phyloP scores from a whole-genome alignment of 2,329 filamentous ascomycete genomes.

The Microcera coccophila region DNA sequence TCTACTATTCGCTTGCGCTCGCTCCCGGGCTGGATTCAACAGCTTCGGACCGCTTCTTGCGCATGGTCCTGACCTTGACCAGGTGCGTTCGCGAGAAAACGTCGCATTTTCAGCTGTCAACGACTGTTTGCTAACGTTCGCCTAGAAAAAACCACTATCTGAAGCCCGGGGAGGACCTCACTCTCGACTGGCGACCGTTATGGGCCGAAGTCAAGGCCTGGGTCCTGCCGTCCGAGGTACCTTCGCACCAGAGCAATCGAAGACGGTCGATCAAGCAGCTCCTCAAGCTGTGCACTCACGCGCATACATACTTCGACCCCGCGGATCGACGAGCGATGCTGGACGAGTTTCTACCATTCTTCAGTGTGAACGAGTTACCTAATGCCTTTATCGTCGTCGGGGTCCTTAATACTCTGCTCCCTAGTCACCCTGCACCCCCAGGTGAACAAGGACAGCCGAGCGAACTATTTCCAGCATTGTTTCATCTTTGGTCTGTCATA shows the following conservation, averaged over 20 bases:
- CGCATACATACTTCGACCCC: constrained; percentile 90
- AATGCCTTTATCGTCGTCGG: constrained; percentile 92
- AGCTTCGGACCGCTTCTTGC: constrained; percentile 84
- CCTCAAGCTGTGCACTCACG: constrained; percentile 84
- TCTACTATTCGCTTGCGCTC: constrained; percentile 92
- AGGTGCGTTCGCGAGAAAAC: constrained; percentile 73
- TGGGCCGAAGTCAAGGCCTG: constrained; percentile 91
- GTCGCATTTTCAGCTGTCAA: no score
- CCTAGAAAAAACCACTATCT: constrained; percentile 89
- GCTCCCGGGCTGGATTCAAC: constrained; percentile 81
- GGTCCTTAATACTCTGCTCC: constrained; percentile 79
- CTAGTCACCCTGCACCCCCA: constrained; percentile 72
- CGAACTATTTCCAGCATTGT: constrained; percentile 86
- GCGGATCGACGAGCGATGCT: constrained; percentile 77
- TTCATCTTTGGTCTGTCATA: constrained; percentile 93
- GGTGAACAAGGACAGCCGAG: constrained; percentile 79
- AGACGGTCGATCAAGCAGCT: constrained; percentile 60
- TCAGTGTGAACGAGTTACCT: constrained; percentile 88
- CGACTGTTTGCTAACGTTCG: constrained; percentile 8
- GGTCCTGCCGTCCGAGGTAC: constrained; percentile 80
- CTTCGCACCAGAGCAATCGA: constrained; percentile 56
- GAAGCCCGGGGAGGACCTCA: constrained; percentile 82
- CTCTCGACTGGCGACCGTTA: constrained; percentile 86
- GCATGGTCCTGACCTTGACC: constrained; percentile 95
- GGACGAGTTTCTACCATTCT: constrained; percentile 77